Conservation (phyloP, 2,329 filamentous ascomycete species). For the Parastagonospora nodorum region DNA sequence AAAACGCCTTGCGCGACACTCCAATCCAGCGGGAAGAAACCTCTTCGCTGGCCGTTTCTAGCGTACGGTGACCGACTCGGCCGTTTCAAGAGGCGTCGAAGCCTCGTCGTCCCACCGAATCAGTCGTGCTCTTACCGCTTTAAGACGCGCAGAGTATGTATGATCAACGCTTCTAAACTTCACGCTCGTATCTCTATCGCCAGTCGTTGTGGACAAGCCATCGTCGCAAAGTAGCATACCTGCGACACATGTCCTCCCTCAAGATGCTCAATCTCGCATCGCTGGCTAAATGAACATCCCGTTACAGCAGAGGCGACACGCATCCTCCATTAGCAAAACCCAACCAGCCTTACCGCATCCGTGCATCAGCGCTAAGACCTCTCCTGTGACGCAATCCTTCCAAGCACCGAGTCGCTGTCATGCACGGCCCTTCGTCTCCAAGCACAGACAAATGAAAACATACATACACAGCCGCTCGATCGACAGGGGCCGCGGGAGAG, state of each 20-base stretch:
- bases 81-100: constrained; percentile 12
- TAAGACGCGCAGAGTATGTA: constrained; percentile 2
- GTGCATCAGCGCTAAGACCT: no score
- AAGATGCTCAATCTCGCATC: background rate
- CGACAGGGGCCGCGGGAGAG: constrained; percentile 19
- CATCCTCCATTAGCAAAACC: background rate
- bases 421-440: no score
- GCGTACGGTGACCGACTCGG: background rate
- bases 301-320: no score
- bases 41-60: background rate
- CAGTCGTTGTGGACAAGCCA: background rate
- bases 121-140: background rate
- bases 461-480: constrained; percentile 8
- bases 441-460: no score
- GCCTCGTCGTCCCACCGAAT: constrained; percentile 10
- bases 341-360: background rate
- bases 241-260: no score
- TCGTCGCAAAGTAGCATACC: background rate
- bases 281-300: background rate
- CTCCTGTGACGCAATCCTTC: constrained; percentile 4
- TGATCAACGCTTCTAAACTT: no score
- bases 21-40: background rate
- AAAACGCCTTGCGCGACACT: constrained; percentile 16
- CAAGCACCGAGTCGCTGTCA: background rate
- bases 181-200: no score